Percentiles rank a stretch among this genome's conserved stretches.
These are phyloP conservation scores for Arxiozyma heterogenica DNA, from an alignment of 1,139 yeast species.

Conservation along the genomic window DNA sequence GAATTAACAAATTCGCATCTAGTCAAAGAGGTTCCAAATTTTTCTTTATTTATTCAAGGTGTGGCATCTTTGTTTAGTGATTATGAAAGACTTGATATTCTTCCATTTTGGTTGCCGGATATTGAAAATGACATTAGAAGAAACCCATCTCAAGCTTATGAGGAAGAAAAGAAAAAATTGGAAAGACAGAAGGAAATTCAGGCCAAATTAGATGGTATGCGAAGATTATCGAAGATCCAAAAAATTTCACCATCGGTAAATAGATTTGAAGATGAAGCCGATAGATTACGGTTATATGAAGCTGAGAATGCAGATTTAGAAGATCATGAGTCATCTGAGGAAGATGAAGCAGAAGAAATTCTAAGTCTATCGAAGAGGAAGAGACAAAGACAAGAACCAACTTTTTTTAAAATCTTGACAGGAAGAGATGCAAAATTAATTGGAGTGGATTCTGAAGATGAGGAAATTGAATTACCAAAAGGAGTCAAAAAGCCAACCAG, in stretches of 20 bases:
- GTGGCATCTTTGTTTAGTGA: constrained; percentile 80
- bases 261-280: background rate
- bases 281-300: background rate
- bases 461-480: constrained; percentile 74
- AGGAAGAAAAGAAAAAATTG: constrained; percentile 40
- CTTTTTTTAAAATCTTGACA: constrained; percentile 25
- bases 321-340: constrained; percentile 38
- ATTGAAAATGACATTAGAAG: constrained; percentile 71
- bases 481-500: constrained; percentile 79
- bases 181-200: constrained; percentile 42
- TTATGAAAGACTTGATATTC: constrained; percentile 68
- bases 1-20: constrained; percentile 77
- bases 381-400: constrained; percentile 14
- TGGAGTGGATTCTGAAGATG: constrained; percentile 81
- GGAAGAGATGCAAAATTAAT: constrained; percentile 32
- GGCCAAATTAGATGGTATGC: constrained; percentile 35
- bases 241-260: constrained; percentile 3
- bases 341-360: constrained; percentile 20
- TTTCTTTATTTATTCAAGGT: constrained; percentile 86
- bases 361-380: constrained; percentile 7
- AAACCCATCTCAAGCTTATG: constrained; percentile 67
- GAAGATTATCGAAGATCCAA: constrained; percentile 26
- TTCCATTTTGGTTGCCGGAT: constrained; percentile 94
- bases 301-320: constrained; percentile 33
- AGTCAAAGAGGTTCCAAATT: constrained; percentile 84